Conservation (phyloP, 805 yeast genomes). For the Nakazawaea wyomingensis region DNA sequence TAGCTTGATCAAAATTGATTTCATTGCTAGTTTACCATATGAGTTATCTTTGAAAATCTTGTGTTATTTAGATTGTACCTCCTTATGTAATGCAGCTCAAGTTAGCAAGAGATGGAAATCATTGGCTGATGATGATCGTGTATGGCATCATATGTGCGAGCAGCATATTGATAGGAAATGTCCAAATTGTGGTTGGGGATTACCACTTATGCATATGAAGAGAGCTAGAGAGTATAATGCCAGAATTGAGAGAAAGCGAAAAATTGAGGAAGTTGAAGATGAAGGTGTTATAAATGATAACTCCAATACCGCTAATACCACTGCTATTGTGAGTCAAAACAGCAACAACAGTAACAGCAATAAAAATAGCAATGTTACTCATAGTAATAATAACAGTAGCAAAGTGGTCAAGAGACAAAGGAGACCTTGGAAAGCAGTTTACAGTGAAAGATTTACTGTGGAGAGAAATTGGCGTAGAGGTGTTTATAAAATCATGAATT, state of each 20-base stretch:
- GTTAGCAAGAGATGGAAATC: constrained; percentile 84
- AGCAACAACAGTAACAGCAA: constrained; percentile 10
- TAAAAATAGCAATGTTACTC: constrained; percentile 19
- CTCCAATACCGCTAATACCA: constrained; percentile 17
- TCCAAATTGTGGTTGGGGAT: constrained; percentile 98
- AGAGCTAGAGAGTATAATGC: constrained; percentile 47
- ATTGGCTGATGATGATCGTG: constrained; percentile 92
- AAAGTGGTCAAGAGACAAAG: constrained; percentile 30
- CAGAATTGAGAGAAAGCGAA: constrained; percentile 18
- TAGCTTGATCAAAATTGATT: constrained; percentile 80
- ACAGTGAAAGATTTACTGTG: constrained; percentile 83
- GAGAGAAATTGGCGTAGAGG: constrained; percentile 96
- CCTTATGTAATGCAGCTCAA: constrained; percentile 91
- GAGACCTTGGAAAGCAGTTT: constrained; percentile 94
- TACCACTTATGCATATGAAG: constrained; percentile 89
- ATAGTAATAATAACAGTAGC: neutral
- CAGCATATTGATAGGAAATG: constrained; percentile 97
- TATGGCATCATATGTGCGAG: constrained; percentile 98
- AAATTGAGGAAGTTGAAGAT: constrained; percentile 21
- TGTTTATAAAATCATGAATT: constrained; percentile 52
- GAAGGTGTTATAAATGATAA: constrained; percentile 9
- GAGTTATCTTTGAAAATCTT: constrained; percentile 82
- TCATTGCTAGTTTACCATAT: constrained; percentile 75
- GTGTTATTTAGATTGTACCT: constrained; percentile 86
- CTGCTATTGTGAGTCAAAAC: too few relatives aligned